Conservation (phyloP, 768 basidiomycete genomes). For the Aureoboletus auriporus region DNA sequence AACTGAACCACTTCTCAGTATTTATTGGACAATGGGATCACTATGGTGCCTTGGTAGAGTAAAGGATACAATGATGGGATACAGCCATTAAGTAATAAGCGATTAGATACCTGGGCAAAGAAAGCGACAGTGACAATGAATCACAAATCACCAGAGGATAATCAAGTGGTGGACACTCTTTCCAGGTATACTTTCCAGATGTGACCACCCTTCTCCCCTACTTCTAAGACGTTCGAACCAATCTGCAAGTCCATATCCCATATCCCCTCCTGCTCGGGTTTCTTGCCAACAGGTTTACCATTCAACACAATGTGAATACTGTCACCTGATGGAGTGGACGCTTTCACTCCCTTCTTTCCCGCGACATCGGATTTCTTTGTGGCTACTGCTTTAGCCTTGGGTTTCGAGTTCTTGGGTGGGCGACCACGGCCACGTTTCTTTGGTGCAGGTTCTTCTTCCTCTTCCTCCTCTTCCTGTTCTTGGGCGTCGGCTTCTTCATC, state of each 20-base stretch:
- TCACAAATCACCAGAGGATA: constrained; percentile 2
- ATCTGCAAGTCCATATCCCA: constrained; percentile 62
- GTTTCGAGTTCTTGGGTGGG: constrained; percentile 31
- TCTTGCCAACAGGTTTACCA: constrained; percentile 45
- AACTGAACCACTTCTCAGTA: constrained; percentile 10
- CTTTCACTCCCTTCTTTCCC: constrained; percentile 45
- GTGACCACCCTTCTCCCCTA: constrained; percentile 68
- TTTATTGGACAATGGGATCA: constrained; percentile 10
- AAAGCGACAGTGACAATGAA: neutral
- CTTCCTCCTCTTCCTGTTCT: constrained; percentile 44
- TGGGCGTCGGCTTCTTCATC: constrained; percentile 47
- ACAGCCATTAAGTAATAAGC: constrained; percentile 31
- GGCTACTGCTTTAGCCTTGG: constrained; percentile 29
- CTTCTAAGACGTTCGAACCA: constrained; percentile 63
- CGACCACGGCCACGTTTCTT: constrained; percentile 42
- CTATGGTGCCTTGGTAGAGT: constrained; percentile 22
- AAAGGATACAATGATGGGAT: constrained; percentile 22
- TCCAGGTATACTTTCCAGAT: constrained; percentile 71
- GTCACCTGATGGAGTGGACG: constrained; percentile 34
- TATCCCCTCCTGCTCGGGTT: constrained; percentile 41
- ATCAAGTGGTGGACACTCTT: constrained; percentile 31
- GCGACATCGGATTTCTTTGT: constrained; percentile 29
- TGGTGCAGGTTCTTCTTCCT: constrained; percentile 32
- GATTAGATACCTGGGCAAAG: constrained; percentile 21
- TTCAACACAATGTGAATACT: constrained; percentile 65